A percentile compares a stretch with the other conserved stretches of the same genome.
These are phyloP conservation scores for Daldinia vernicosa DNA, from an alignment of 495 filamentous ascomycete genomes.

Conservation along the genomic window DNA sequence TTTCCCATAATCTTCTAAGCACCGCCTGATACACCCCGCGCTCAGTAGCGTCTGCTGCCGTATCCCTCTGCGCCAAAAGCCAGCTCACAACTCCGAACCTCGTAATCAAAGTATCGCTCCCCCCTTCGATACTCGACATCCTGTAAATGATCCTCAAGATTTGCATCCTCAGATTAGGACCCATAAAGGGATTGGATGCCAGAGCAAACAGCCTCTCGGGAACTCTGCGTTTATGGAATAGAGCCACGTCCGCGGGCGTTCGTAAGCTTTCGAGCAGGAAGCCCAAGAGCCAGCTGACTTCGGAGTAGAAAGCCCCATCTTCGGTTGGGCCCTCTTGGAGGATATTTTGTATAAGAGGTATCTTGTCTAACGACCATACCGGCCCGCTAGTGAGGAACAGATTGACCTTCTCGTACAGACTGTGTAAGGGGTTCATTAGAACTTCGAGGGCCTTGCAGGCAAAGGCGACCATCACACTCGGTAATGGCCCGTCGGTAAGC, in stretches of 20 bases:
- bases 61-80: conserved; percentile 68
- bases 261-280: conserved; percentile 73
- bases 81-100: conserved; percentile 83
- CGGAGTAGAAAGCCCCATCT: conserved; percentile 77
- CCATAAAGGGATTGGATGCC: conserved; percentile 71
- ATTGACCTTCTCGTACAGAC: conserved; percentile 88
- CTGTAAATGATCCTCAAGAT: conserved; percentile 78
- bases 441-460: conserved; percentile 73
- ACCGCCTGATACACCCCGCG: conserved; percentile 65
- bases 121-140: conserved; percentile 74
- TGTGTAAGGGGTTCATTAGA: conserved; percentile 78
- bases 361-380: conserved; percentile 73
- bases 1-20: conserved; percentile 69
- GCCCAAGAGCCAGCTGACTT: conserved; percentile 83
- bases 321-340: conserved; percentile 73
- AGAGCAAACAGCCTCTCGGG: conserved; percentile 81
- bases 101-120: conserved; percentile 86
- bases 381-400: conserved; percentile 80
- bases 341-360: conserved; percentile 80
- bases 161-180: conserved; percentile 67
- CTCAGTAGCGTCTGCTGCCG: conserved; percentile 50
- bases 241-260: conserved; percentile 70
- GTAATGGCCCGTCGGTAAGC: conserved; percentile 67
- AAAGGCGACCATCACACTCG: conserved; percentile 77
- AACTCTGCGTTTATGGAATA: conserved; percentile 82